Base-by-base conservation (phyloP, 805 yeast species). In the Kazachstania martiniae region DNA sequence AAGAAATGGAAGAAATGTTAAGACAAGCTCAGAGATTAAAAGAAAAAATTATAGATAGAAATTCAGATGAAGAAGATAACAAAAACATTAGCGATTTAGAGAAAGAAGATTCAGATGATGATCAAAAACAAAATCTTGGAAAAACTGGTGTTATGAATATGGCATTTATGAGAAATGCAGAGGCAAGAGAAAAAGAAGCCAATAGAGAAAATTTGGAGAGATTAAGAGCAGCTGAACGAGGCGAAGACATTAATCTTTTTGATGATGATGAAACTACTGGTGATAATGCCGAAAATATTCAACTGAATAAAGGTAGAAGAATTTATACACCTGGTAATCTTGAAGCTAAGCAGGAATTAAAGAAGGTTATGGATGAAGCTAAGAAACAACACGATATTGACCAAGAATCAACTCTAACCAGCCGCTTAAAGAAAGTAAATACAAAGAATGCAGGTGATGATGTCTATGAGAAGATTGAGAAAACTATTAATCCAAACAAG, bases 131-230 rank as follows among this genome's bases (percentile, higher is more conserved):
- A 21, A 67, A 63, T 28, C 55, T 77, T n/a, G 87, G 91, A 14
- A 89, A 87, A 56, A 61, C 69, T n/a, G 96, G 97, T 34, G 77
- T 89, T 14, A 61, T 89, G 69, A 79, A 76, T 30, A 91, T 91
- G 97, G 94, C 87, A 43, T 89, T 89, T 56, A 89, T 89, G 97
- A 77, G 69, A 43, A 80, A 79, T 38, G 97, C 97, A 1, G 94
- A 79, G 39, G 77, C 75, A 35, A 69, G 77, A 42, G 71, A 73
- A 40, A 69, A 65, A 37, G 66, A 68, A 33, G 74, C 67, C 27
- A 87, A 84, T 53, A 57, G 65, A 32, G 64, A 66, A 37, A 67
- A 69, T 21, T 53, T 75, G 27, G 69, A 65, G 37, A 62, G 63
- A 29, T 49, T 84, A 35, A 70, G 70, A 41, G 56, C 68, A 35